Percentiles rank a stretch among this genome's conserved stretches.
These are phyloP conservation scores for Zygosaccharomyces pseudobailii DNA, from an alignment of 1,139 yeast species.

Conservation along the genomic window DNA sequence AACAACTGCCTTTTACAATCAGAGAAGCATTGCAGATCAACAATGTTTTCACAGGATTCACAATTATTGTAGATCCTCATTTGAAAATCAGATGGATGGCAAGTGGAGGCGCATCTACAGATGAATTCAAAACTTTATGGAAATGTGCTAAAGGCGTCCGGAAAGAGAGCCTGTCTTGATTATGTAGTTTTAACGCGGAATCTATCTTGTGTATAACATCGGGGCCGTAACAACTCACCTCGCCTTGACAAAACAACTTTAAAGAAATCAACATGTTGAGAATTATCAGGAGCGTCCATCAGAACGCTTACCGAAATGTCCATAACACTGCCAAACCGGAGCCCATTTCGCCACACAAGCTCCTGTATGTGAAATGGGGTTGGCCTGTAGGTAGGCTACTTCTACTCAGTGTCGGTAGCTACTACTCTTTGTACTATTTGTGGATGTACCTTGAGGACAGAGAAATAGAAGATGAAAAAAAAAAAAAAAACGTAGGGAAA, in stretches of 20 bases:
- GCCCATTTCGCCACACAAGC: slow-evolving; percentile 22
- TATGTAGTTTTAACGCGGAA: neutral
- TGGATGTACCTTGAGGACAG: slow-evolving; percentile 40
- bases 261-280: neutral
- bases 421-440: slow-evolving; percentile 38
- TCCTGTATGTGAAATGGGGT: slow-evolving; percentile 42
- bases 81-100: slow-evolving; percentile 89
- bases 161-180: slow-evolving; percentile 18
- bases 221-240: neutral
- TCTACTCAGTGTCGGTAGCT: slow-evolving; percentile 40
- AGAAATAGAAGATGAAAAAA: slow-evolving; percentile 11
- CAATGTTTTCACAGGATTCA: slow-evolving; percentile 78
- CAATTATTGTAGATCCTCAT: slow-evolving; percentile 67
- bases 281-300: neutral
- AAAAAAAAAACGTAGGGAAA: neutral
- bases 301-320: neutral
- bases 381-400: slow-evolving; percentile 42
- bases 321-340: slow-evolving; percentile 1
- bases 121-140: slow-evolving; percentile 63
- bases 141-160: slow-evolving; percentile 51
- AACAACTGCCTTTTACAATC: slow-evolving; percentile 52
- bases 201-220: neutral
- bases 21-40: slow-evolving; percentile 61
- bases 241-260: neutral
- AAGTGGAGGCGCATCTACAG: slow-evolving; percentile 65